These are phyloP conservation scores for Paramecium sonneborni DNA, from an alignment of 73 alveolate species.

Conservation along the genomic window DNA sequence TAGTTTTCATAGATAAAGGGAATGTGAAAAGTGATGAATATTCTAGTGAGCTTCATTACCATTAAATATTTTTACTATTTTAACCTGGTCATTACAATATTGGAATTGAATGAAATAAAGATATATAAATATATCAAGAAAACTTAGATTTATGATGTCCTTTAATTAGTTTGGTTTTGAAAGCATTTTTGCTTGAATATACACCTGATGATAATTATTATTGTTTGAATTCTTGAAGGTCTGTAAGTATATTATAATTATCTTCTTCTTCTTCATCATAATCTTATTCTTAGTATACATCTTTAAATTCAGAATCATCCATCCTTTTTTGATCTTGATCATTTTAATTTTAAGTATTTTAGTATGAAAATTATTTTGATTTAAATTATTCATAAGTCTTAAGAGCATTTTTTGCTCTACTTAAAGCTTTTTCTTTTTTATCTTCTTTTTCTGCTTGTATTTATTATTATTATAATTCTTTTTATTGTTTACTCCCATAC, in stretches of 20 bases:
- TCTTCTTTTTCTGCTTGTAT: background rate
- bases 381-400: constrained; percentile 16
- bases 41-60: background rate
- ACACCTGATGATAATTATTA: constrained; percentile 50
- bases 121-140: background rate
- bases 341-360: background rate
- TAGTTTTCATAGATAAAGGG: background rate
- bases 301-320: constrained; percentile 24
- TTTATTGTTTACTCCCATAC: constrained; percentile 1
- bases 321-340: background rate
- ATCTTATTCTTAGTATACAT: constrained; percentile 37
- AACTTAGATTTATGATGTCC: constrained; percentile 44
- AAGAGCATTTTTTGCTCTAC: constrained; percentile 35
- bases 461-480: background rate
- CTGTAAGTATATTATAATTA: constrained; percentile 44
- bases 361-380: background rate
- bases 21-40: background rate
- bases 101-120: background rate
- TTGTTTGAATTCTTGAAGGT: constrained; percentile 45
- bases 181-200: constrained; percentile 61
- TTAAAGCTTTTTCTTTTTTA: background rate
- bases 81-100: background rate
- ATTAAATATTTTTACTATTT: background rate
- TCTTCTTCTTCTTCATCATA: constrained; percentile 68
- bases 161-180: constrained; percentile 48